These are phyloP conservation scores for Acanthochlamys bracteata DNA, from an alignment of 106 monocot species.

Conservation along the genomic window DNA sequence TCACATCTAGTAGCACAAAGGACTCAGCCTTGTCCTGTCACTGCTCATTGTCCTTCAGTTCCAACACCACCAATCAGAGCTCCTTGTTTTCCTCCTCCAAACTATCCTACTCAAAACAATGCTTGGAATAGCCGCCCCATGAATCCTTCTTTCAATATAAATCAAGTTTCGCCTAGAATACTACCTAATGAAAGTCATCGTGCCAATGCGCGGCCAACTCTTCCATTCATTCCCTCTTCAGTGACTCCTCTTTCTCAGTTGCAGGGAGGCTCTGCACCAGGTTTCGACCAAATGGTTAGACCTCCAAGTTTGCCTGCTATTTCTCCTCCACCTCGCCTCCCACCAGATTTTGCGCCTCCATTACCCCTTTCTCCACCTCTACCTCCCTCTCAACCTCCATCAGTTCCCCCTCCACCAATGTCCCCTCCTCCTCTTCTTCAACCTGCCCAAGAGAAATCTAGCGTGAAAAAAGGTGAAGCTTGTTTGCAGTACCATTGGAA, in stretches of 20 bases:
- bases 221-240: conserved; percentile 88
- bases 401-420: conserved; percentile 64
- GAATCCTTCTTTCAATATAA: conserved; percentile 24
- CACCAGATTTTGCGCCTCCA: conserved; percentile 24
- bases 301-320: conserved; percentile 16
- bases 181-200: conserved; percentile 27
- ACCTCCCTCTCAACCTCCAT: conserved; percentile 38
- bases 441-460: conserved; percentile 15
- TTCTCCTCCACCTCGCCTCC: conserved; percentile 33
- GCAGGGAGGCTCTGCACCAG: conserved; percentile 31
- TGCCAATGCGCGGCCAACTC: conserved; percentile 29
- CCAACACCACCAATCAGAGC: conserved; percentile 48
- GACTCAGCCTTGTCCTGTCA: conserved; percentile 14
- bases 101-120: conserved; percentile 28
- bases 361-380: conserved; percentile 33
- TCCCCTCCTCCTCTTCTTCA: conserved; percentile 42
- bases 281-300: conserved; percentile 27
- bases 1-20: conserved; percentile 18
- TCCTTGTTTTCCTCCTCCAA: conserved; percentile 37
- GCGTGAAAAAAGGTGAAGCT: conserved; percentile 14
- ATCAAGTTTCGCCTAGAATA: conserved; percentile 29
- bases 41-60: conserved; percentile 31
- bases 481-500: conserved; percentile 44
- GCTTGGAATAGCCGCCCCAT: conserved; percentile 41
- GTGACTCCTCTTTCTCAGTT: conserved; percentile 82